These are phyloP conservation scores for Polygonum maritimum DNA, from an alignment of 148 eudicot genomes.

Conservation along the genomic window DNA sequence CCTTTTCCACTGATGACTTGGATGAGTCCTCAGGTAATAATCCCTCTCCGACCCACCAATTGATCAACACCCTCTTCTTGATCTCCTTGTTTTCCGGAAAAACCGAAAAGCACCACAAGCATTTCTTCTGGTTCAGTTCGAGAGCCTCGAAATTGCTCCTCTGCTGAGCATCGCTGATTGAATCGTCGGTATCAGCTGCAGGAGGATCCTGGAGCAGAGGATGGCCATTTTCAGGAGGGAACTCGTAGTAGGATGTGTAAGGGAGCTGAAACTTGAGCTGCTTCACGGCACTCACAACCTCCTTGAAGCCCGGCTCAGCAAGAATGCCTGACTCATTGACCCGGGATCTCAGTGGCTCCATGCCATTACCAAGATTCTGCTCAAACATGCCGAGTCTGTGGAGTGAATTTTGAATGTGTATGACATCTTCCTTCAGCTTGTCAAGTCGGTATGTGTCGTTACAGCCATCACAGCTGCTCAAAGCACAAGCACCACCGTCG, in stretches of 20 bases:
- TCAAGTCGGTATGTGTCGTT: neutral
- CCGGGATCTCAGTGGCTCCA: neutral
- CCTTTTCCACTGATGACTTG: too few relatives aligned
- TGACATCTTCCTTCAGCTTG: neutral
- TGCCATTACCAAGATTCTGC: neutral
- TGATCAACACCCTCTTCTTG: neutral
- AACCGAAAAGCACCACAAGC: neutral
- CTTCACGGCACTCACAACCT: neutral
- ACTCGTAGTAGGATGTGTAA: neutral
- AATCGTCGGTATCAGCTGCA: too few relatives aligned
- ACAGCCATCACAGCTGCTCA: neutral
- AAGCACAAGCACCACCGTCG: neutral
- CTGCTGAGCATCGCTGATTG: too few relatives aligned
- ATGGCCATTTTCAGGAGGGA: neutral
- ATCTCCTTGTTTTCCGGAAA: neutral
- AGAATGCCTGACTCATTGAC: neutral
- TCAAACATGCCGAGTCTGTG: neutral
- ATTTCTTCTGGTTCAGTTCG: neutral
- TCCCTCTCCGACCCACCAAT: neutral
- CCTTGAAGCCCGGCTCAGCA: neutral
- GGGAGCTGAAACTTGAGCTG: neutral
- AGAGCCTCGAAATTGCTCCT: too few relatives aligned
- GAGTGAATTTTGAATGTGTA: neutral
- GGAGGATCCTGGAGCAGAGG: too few relatives aligned
- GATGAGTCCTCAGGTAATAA: neutral